These are phyloP conservation scores for Corrigiola litoralis DNA, from an alignment of 179 eudicot genomes.

Conservation along the genomic window DNA sequence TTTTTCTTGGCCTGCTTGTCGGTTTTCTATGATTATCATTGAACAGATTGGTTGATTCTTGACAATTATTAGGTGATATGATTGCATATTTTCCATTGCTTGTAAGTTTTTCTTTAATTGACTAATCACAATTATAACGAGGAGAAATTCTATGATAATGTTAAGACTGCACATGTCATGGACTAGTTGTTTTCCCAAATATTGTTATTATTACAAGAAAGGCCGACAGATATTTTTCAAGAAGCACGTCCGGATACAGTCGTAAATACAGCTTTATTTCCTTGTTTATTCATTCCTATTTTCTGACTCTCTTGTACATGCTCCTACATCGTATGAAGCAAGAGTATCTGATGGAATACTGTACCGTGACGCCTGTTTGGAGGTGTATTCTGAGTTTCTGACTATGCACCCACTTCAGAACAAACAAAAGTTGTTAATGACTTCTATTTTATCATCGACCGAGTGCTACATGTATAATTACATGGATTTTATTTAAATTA, in stretches of 20 bases:
- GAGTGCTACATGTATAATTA: no score
- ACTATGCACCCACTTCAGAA: not conserved
- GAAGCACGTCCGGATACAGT: not conserved
- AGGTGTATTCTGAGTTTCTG: not conserved
- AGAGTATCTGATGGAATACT: not conserved
- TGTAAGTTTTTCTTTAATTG: constrained; percentile 11
- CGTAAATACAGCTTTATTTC: not conserved
- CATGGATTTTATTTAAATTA: no score
- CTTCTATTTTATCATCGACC: not conserved
- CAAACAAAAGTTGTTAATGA: not conserved
- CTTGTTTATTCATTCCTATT: not conserved
- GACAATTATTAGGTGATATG: constrained; percentile 15
- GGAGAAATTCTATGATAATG: not conserved
- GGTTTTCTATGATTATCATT: constrained; percentile 18
- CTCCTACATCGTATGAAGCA: not conserved
- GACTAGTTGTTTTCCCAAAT: not conserved
- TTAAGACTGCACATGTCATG: not conserved
- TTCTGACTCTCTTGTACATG: not conserved
- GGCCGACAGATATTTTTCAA: not conserved
- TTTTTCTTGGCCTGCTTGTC: constrained; percentile 2
- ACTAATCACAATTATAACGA: not conserved
- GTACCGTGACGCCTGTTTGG: not conserved
- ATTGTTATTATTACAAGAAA: not conserved
- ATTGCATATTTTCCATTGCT: constrained; percentile 18
- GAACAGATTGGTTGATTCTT: constrained; percentile 26